A percentile compares a stretch with the other conserved stretches of the same genome.
Evolutionary conservation across 805 yeast genomes (phyloP).

Genomic region (Torulaspora maleeae): DNA sequence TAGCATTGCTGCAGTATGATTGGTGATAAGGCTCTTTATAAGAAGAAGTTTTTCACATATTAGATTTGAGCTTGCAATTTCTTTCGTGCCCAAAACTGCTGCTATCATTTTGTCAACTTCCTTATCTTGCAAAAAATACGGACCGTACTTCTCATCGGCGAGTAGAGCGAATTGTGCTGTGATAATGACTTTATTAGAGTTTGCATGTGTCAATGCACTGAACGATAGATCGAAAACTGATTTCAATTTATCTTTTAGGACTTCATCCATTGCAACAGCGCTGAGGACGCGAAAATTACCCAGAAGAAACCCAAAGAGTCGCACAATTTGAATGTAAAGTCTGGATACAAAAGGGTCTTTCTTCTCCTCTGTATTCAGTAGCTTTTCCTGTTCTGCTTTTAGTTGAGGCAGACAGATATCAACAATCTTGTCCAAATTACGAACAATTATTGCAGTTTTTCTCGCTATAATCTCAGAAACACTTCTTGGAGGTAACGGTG

Average conservation of each 20-base stretch:
- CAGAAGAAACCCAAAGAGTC: constrained; percentile 24
- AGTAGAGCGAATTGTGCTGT: constrained; percentile 26
- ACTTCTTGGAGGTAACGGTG: constrained; percentile 8
- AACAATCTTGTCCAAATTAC: constrained; percentile 16
- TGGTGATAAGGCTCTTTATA: constrained; percentile 21
- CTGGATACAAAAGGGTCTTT: constrained; percentile 32
- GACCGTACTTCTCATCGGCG: constrained; percentile 28
- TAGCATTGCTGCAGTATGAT: constrained; percentile 26
- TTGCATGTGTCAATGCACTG: constrained; percentile 21
- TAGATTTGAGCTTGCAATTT: constrained; percentile 26
- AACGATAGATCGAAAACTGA: constrained; percentile 15
- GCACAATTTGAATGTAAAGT: constrained; percentile 31
- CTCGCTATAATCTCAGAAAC: constrained; percentile 14
- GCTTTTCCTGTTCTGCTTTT: constrained; percentile 15
- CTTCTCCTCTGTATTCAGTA: constrained; percentile 12
- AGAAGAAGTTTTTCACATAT: constrained; percentile 26
- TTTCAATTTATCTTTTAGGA: constrained; percentile 15
- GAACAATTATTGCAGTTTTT: constrained; percentile 19
- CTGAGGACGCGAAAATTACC: constrained; percentile 25
- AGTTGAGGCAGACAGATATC: constrained; percentile 18
- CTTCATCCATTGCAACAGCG: constrained; percentile 12
- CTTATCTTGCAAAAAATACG: constrained; percentile 11
- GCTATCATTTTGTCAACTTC: constrained; percentile 17
- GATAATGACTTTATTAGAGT: constrained; percentile 29
- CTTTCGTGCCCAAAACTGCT: constrained; percentile 20